Evolutionary conservation across 768 basidiomycete genomes (phyloP).

Genomic region (Cytidiella melzeri): DNA sequence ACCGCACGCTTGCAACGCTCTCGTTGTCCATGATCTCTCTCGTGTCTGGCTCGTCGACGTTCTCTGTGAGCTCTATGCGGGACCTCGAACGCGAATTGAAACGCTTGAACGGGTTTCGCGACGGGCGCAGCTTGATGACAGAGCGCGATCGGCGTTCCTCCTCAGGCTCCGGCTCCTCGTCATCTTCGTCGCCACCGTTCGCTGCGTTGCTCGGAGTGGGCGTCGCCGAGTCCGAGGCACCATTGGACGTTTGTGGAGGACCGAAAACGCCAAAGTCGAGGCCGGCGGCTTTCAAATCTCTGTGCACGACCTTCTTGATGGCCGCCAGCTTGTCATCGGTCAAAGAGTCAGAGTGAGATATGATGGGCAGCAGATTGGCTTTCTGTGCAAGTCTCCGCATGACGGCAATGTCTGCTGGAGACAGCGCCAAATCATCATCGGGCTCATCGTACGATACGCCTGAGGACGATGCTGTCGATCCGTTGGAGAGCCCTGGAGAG

Average conservation of each 20-base stretch:
- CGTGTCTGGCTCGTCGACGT: constrained; percentile 42
- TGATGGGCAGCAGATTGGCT: constrained; percentile 75
- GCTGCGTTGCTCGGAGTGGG: constrained; percentile 11
- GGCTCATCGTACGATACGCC: constrained; percentile 47
- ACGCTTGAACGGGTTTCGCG: constrained; percentile 35
- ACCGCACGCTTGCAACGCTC: constrained; percentile 70
- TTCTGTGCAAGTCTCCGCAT: constrained; percentile 69
- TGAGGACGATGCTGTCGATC: constrained; percentile 40
- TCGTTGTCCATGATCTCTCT: constrained; percentile 59
- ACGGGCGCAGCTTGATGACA: constrained; percentile 64
- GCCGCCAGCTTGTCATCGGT: constrained; percentile 70
- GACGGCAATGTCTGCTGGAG: constrained; percentile 72
- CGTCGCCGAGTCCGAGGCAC: constrained; percentile 1
- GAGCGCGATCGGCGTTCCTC: constrained; percentile 59
- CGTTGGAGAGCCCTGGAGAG: constrained; percentile 46
- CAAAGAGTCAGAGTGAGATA: constrained; percentile 76
- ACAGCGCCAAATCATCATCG: constrained; percentile 54
- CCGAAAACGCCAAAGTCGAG: constrained; percentile 78
- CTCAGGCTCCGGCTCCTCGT: constrained; percentile 33
- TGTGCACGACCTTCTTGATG: constrained; percentile 69
- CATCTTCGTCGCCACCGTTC: constrained; percentile 23
- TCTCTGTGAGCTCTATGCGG: constrained; percentile 60
- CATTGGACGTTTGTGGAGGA: constrained; percentile 28
- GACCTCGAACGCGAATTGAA: constrained; percentile 66
- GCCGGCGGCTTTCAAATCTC: constrained; percentile 56